Base-by-base conservation (phyloP, 2,329 filamentous ascomycete species). In the Hymenoscyphus linearis region DNA sequence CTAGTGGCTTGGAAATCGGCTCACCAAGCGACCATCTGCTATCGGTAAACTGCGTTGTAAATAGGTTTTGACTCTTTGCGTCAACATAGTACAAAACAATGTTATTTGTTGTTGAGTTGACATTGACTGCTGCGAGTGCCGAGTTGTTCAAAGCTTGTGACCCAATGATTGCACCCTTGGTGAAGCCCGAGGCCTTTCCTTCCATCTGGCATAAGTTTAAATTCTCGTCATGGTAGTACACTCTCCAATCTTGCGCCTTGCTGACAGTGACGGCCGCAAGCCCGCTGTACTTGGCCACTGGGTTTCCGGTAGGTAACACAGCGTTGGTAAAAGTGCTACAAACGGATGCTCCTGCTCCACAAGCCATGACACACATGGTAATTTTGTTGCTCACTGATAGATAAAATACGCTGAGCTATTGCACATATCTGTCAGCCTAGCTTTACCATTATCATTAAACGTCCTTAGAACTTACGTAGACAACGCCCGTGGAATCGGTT, bases 51-150 rank as follows among this genome's bases (percentile, higher is more conserved):
- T 67, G 60, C 52, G 60, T 61, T 2, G 56, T 64, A 37, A 56
- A 66, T 4, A 69, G 56, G 10, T 56, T 57, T 55, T 62, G 53
- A 1, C 64, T 65, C 40, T 60, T 25, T 22, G 34, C 26, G 52
- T 69, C 67, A 2, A 64, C 60, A 55, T 65, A 69, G 36, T 67
- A 69, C 5, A 69, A 16, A 27, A 65, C 61, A 37, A 67, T 67
- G 26, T 69, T 66, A 54, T 67, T 69, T 2, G 64, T 67, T 2
- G 59, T 64, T 18, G 63, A 56, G 25, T 69, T 67, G 52, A 65
- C 44, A 57, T 69, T 69, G 4, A 67, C 60, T 6, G 67, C 66
- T 10, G 66, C 64, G 4, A 69, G 65, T 2, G 57, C 54, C 12
- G 63, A 64, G 4, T 56, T 60, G 54, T 66, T 67, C 25, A 69